Percentiles rank a stretch among this genome's conserved stretches.
Evolutionary conservation across 805 yeast species (phyloP).

Genomic region (Wickerhamiella australiensis): DNA sequence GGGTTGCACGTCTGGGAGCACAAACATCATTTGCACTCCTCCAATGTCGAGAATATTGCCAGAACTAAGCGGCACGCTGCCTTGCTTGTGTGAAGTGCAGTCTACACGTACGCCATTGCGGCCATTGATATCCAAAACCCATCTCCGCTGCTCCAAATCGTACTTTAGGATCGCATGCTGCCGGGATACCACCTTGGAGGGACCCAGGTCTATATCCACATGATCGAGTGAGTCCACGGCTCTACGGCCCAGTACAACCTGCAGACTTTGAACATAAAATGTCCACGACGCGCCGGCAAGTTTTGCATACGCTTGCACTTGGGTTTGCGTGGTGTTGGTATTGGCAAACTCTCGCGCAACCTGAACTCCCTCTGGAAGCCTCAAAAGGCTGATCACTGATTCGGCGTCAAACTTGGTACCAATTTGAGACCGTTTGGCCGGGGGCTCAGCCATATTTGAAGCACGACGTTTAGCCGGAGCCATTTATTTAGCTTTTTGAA

Average conservation of each 20-base stretch:
- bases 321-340: constrained; percentile 49
- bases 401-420: constrained; percentile 17
- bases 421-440: constrained; percentile 1
- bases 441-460: constrained; percentile 4
- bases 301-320: constrained; percentile 96
- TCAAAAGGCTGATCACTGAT: constrained; percentile 51
- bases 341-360: constrained; percentile 67
- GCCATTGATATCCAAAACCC: constrained; percentile 80
- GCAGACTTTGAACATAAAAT: constrained; percentile 69
- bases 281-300: constrained; percentile 92
- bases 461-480: constrained; percentile 10
- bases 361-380: constrained; percentile 58
- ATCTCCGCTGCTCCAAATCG: constrained; percentile 57
- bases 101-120: constrained; percentile 91
- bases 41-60: constrained; percentile 94
- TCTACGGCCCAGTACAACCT: constrained; percentile 75
- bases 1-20: constrained; percentile 82
- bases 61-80: constrained; percentile 42
- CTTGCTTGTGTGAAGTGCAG: constrained; percentile 38
- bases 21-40: constrained; percentile 98
- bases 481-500: constrained; percentile 3
- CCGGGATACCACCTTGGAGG: constrained; percentile 92
- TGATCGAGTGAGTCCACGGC: constrained; percentile 34
- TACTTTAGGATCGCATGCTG: constrained; percentile 77
- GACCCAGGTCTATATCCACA: constrained; percentile 64